phyloP scores from a whole-genome alignment of 768 basidiomycete species.

The Boletus patriciae region DNA sequence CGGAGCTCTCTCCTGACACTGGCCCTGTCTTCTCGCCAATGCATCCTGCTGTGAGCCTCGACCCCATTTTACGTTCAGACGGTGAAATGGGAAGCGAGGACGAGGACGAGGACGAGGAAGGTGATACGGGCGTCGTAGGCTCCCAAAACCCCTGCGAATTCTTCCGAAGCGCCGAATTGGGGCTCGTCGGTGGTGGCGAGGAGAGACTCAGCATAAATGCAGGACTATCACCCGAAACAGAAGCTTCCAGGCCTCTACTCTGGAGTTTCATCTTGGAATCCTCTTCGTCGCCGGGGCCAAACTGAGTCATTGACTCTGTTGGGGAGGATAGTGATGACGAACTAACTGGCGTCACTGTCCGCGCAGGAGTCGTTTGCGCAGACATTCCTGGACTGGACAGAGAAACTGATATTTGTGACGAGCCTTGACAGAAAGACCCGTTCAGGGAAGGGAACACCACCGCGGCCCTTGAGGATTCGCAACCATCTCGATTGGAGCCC shows the following conservation, averaged over 20 bases:
- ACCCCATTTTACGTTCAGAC: conserved; percentile 4
- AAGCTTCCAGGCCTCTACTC: background rate
- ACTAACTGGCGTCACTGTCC: conserved; percentile 6
- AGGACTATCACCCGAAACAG: conserved; percentile 1
- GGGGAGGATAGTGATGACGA: background rate
- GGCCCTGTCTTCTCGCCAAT: background rate
- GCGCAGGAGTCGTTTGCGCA: conserved; percentile 13
- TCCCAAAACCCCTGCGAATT: conserved; percentile 33
- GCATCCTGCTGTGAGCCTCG: background rate
- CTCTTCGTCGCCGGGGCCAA: background rate
- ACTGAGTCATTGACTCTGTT: background rate
- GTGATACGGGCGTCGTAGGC: conserved; percentile 14
- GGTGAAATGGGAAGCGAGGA: conserved; percentile 19
- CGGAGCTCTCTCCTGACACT: background rate
- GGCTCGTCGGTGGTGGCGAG: conserved; percentile 13
- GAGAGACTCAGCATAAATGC: conserved; percentile 7
- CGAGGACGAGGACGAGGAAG: conserved; percentile 22
- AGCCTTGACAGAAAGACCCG: conserved; percentile 20
- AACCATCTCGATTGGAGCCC: background rate
- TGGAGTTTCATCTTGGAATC: background rate
- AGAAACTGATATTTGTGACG: background rate
- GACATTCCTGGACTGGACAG: conserved; percentile 1
- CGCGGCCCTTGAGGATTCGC: conserved; percentile 7
- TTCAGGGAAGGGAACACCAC: conserved; percentile 30
- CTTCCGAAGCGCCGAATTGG: conserved; percentile 16